Conservation (phyloP, 192 early-diverging fungal genomes). For the Chytriomyces sp. region DNA sequence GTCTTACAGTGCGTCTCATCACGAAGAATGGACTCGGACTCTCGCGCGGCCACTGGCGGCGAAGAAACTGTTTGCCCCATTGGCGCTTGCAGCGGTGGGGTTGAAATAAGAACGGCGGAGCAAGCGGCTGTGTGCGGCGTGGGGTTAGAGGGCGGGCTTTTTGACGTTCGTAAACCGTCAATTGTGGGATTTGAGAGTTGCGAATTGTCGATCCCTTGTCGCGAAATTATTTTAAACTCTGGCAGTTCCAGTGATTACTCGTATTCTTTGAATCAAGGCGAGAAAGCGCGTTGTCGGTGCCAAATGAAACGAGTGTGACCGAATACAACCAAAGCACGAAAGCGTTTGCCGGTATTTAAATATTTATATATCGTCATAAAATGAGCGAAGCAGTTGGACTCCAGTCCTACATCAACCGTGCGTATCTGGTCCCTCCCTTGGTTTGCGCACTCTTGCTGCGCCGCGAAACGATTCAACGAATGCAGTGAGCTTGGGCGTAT, state of each 20-base stretch:
- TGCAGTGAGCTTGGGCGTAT: no score
- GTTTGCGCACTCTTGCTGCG: neutral
- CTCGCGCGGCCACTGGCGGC: neutral
- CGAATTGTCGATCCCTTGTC: neutral
- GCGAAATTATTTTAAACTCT: neutral
- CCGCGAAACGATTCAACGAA: neutral
- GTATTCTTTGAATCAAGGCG: no score
- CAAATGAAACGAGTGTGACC: no score
- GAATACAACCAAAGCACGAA: no score
- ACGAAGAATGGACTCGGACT: conserved; percentile 1
- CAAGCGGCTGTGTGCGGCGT: neutral
- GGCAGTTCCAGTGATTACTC: neutral
- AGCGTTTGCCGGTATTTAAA: no score
- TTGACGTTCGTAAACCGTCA: neutral
- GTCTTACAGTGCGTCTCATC: conserved; percentile 35
- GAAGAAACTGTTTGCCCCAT: conserved; percentile 3
- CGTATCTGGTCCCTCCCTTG: neutral
- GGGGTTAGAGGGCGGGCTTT: no score
- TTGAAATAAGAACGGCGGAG: neutral
- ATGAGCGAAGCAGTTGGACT: neutral
- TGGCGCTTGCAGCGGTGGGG: neutral
- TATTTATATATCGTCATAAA: no score
- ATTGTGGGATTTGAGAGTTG: neutral
- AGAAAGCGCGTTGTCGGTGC: no score
- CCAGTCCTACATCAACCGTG: conserved; percentile 9